Evolutionary conservation across 768 basidiomycete genomes (phyloP), one percentile per base, ranked within the genome.

Genomic region (Leccinellum albellum): DNA sequence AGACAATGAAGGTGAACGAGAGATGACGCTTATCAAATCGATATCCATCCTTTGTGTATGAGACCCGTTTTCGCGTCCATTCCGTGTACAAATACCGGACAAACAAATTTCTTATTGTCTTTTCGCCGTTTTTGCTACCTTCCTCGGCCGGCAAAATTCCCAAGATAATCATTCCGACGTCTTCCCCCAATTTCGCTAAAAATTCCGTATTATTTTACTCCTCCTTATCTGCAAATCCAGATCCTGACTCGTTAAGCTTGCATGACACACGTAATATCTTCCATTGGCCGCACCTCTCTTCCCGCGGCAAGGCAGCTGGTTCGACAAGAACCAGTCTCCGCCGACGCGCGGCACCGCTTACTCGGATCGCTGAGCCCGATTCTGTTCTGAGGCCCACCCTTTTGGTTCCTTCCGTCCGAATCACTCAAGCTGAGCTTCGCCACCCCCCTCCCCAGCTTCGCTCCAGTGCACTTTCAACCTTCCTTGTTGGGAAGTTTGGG

Each of bases 31-130:
- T 71, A 73, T 71, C 69, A 63, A 59, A 72, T 60, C 64, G 49
- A 61, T 61, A 67, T 53, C 51, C 66, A 58, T 62, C 64, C 66
- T 63, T 64, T 66, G 64, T 63, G 57, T 50, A 65, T 72, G 66
- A 64, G 68, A 69, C 69, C 61, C 69, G 67, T 69, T 37, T 73
- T 66, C 62, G 62, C 61, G 65, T 75, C 71, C 75, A 76, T 80
- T 82, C 62, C 65, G 67, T 69, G 70, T 61, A 66, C 64, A 69
- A 76, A 72, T 64, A 71, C 64, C 54, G 71, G 49, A 70, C 74
- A 79, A 78, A 73, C 72, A 73, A 51, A 32, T 50, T 64, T 66
- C 70, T 71, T 82, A 81, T 82, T 81, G 79, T 82, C 73, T 74
- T 74, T 68, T 66, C 51, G 52, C 70, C 71, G 20, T 55, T 60